Conservation (phyloP, 371 early-diverging fungal genomes). For the Saksenaea vasiformis region DNA sequence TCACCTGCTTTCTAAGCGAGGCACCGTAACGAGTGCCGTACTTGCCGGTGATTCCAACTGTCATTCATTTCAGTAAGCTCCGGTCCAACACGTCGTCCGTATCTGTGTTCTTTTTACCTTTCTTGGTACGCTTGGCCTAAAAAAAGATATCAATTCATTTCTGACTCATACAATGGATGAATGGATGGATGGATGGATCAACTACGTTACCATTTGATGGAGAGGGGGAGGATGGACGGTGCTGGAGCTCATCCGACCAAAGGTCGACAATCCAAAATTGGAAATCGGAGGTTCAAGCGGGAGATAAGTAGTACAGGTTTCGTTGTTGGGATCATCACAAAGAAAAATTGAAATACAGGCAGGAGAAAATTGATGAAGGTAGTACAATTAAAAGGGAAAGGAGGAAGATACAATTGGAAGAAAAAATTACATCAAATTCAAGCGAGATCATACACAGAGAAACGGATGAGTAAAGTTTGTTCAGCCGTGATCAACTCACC, state of each 20-base stretch:
- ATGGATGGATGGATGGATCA: constrained; percentile 28
- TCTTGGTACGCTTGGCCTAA: constrained; percentile 98
- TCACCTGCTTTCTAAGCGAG: constrained; percentile 97
- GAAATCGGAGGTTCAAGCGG: neutral
- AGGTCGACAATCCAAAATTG: neutral
- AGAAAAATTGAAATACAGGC: too few species aligned
- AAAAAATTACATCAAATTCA: too few species aligned
- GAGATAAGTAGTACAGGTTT: too few species aligned
- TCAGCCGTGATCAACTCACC: too few species aligned
- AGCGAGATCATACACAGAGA: too few species aligned
- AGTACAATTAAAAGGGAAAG: too few species aligned
- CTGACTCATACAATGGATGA: neutral
- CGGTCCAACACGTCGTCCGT: neutral
- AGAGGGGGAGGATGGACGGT: neutral
- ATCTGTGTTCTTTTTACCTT: constrained; percentile 41
- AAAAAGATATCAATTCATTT: neutral
- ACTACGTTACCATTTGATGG: constrained; percentile 12
- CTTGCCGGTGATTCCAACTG: constrained; percentile 97
- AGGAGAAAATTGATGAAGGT: too few species aligned
- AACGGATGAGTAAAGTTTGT: too few species aligned
- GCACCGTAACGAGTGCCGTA: constrained; percentile 99
- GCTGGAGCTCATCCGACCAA: neutral
- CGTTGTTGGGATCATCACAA: too few species aligned
- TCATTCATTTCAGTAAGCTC: neutral
- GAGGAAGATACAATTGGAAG: too few species aligned